phyloP scores from a whole-genome alignment of 352 stramenopile genomes.

The Phytopythium cucurbitacearum region DNA sequence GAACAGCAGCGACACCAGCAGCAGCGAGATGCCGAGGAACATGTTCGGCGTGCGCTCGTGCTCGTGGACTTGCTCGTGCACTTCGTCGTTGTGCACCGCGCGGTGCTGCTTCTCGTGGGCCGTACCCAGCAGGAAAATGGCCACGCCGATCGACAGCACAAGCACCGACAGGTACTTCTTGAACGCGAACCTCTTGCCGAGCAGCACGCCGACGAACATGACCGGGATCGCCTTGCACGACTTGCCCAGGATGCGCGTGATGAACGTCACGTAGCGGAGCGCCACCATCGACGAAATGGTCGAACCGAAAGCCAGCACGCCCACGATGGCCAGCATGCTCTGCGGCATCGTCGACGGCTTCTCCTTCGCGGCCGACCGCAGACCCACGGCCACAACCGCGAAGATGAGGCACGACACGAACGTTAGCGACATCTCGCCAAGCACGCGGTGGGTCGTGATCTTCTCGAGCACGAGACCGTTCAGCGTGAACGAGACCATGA shows the following conservation, averaged over 20 bases:
- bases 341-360: conserved; percentile 71
- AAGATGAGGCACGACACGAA: conserved; percentile 84
- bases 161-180: conserved; percentile 84
- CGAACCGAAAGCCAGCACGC: conserved; percentile 67
- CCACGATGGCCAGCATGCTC: conserved; percentile 57
- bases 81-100: conserved; percentile 34
- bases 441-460: conserved; percentile 77
- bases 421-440: conserved; percentile 80
- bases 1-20: conserved; percentile 73
- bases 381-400: conserved; percentile 53
- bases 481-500: conserved; percentile 82
- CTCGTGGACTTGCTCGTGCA: conserved; percentile 27
- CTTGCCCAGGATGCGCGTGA: conserved; percentile 83
- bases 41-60: conserved; percentile 65
- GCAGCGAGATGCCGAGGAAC: conserved; percentile 53
- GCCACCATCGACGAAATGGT: conserved; percentile 82
- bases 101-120: conserved; percentile 66
- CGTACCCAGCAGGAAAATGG: conserved; percentile 71
- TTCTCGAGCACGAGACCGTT: conserved; percentile 82
- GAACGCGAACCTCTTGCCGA: conserved; percentile 74
- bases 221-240: conserved; percentile 87
- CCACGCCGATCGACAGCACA: conserved; percentile 67
- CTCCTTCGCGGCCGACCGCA: conserved; percentile 57
- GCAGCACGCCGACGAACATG: conserved; percentile 71
- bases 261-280: conserved; percentile 83